A percentile compares a stretch with the other conserved stretches of the same genome.
phyloP scores from a whole-genome alignment of 2,329 filamentous ascomycete species.

The Pestalotiopsis sp. region DNA sequence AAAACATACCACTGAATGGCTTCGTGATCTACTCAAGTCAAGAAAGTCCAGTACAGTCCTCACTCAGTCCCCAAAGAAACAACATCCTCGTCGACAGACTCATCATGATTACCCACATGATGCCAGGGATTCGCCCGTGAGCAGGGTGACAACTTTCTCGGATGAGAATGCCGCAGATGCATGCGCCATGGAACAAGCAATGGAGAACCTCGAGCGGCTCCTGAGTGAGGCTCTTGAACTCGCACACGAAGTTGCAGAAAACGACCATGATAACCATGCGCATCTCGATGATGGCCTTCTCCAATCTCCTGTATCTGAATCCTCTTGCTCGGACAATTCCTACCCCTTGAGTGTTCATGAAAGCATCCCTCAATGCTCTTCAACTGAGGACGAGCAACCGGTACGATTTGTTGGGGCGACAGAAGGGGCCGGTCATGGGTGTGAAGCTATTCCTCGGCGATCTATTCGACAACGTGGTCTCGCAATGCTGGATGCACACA shows the following conservation, averaged over 20 bases:
- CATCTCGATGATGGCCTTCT: conserved; percentile 26
- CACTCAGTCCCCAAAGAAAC: conserved; percentile 28
- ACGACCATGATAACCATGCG: conserved; percentile 29
- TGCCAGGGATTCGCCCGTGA: conserved; percentile 15
- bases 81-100: conserved; percentile 22
- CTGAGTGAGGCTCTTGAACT: conserved; percentile 48
- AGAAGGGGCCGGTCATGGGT: conserved; percentile 16
- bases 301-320: not conserved
- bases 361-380: conserved; percentile 18
- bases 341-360: conserved; percentile 21
- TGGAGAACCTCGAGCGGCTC: conserved; percentile 46
- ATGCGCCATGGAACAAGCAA: conserved; percentile 24
- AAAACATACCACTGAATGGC: conserved; percentile 26
- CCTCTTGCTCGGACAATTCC: not conserved
- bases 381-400: conserved; percentile 16
- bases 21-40: conserved; percentile 29
- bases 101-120: conserved; percentile 20
- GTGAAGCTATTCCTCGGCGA: conserved; percentile 14
- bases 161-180: conserved; percentile 23
- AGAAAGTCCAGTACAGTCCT: conserved; percentile 20
- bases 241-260: conserved; percentile 42
- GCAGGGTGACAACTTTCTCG: conserved; percentile 29
- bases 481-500: conserved; percentile 20
- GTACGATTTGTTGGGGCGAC: conserved; percentile 18
- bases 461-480: conserved; percentile 14